A percentile compares a stretch with the other conserved stretches of the same genome.
Evolutionary conservation across 1,139 yeast species (phyloP).

Genomic region (Pichia sp.): DNA sequence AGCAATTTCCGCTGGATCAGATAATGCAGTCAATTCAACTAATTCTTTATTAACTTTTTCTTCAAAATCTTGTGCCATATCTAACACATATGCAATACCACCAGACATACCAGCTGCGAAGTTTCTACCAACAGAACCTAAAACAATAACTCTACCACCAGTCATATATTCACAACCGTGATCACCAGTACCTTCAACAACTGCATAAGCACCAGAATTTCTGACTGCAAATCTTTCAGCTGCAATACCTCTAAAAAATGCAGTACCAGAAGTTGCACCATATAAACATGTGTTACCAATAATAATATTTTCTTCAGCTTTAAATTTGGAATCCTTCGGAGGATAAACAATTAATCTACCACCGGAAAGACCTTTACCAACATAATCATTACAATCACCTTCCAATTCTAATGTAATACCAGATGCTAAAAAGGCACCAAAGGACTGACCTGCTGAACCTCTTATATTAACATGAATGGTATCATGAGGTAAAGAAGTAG

Average conservation of each 20-base stretch:
- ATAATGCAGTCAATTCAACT: slow-evolving; percentile 69
- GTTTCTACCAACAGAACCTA: slow-evolving; percentile 88
- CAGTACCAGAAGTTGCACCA: slow-evolving; percentile 95
- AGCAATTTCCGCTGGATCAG: slow-evolving; percentile 90
- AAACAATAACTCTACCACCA: slow-evolving; percentile 93
- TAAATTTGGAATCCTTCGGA: slow-evolving; percentile 73
- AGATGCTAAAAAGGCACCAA: slow-evolving; percentile 95
- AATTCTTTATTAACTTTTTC: slow-evolving; percentile 76
- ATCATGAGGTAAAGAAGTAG: slow-evolving; percentile 88
- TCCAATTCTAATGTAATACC: slow-evolving; percentile 93
- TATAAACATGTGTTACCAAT: slow-evolving; percentile 97
- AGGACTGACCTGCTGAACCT: slow-evolving; percentile 98
- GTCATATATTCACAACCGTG: slow-evolving; percentile 99
- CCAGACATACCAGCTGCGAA: slow-evolving; percentile 99
- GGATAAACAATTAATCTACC: slow-evolving; percentile 92
- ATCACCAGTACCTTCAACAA: slow-evolving; percentile 96
- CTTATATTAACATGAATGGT: slow-evolving; percentile 86
- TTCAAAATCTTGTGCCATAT: slow-evolving; percentile 87
- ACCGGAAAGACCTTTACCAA: slow-evolving; percentile 95
- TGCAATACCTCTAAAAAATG: slow-evolving; percentile 93
- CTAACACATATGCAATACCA: slow-evolving; percentile 95
- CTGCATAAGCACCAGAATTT: slow-evolving; percentile 97
- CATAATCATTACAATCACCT: slow-evolving; percentile 97
- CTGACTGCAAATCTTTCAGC: slow-evolving; percentile 98
- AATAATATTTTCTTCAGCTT: slow-evolving; percentile 93